Percentiles rank a stretch among this genome's conserved stretches.
Evolutionary conservation across 257 asterid species (phyloP).

Genomic region (Petunia axillaris): DNA sequence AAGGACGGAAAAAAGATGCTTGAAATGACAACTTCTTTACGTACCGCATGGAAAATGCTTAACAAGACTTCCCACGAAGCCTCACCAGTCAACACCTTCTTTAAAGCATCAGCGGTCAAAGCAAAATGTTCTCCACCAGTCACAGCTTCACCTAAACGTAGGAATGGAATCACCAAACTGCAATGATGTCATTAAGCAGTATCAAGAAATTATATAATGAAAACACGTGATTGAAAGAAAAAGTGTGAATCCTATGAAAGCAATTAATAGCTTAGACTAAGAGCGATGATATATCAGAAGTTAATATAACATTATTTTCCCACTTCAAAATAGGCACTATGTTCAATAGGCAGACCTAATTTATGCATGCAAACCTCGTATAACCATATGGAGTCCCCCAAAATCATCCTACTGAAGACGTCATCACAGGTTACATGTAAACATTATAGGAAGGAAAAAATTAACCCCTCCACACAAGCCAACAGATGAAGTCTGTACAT

Average conservation of each 20-base stretch:
- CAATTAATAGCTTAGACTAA: neutral
- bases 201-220: neutral
- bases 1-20: neutral
- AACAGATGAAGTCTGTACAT: neutral
- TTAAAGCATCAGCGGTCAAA: slow-evolving; percentile 79
- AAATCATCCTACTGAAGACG: neutral
- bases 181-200: neutral
- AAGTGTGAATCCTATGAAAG: neutral
- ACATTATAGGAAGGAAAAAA: neutral
- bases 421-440: neutral
- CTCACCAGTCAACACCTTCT: slow-evolving; percentile 89
- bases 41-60: slow-evolving; percentile 82
- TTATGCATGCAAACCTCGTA: neutral
- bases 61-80: slow-evolving; percentile 76
- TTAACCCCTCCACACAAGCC: neutral
- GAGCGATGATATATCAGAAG: no score
- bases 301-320: no score
- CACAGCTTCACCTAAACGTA: slow-evolving; percentile 78
- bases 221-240: neutral
- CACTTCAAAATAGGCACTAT: neutral
- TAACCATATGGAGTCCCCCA: neutral
- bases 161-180: slow-evolving; percentile 85
- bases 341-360: neutral
- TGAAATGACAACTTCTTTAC: slow-evolving; percentile 32
- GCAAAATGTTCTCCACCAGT: slow-evolving; percentile 92